Base-by-base conservation (phyloP, 306 rosid genomes). In the Quillaja saponaria region DNA sequence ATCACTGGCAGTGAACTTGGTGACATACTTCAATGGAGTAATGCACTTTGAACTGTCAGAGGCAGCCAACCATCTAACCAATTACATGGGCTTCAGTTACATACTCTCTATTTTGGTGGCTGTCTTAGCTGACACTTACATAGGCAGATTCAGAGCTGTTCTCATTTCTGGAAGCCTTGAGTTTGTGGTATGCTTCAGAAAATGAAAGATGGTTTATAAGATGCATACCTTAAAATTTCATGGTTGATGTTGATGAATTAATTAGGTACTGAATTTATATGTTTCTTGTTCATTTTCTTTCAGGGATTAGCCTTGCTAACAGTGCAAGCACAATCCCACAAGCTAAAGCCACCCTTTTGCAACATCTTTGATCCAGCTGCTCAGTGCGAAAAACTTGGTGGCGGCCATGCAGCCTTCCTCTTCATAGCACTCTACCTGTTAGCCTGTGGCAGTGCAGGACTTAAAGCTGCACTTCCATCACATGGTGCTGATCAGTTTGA, bases 401-500 rank as follows among this genome's bases (percentile, higher is more conserved):
- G 80, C 0, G 58, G 81, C 49, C 56, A 79, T 3, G 80, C 90
- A 52, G 82, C 84, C 1, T 7, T 91, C 3, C 95, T 91, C 60
- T 91, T 50, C 53, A 8, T 76, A 52, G 85, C 87, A 31, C 82
- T 92, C 15, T 92, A 92, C 79, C 11, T 66, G 54, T 28, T 86
- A 63, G 95, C 92, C 1, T 66, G 56, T 0, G 95, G 95, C 1
- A 58, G 72, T 37, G 88, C 95, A 0, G 98, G 96, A 58, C 4
- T 82, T 33, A 92, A 86, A 78, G 96, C 98, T 34, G 67, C 84
- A 0, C 64, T 88, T 33, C 98, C 98, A 12, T 47, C 96, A 19
- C 98, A 92, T 55, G 96, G 98, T 4, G 98, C 98, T 0, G 96
- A 92, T 47, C 98, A 92, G 64, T 92, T 84, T 51, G 90, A 92